Conservation (phyloP, 306 rosid genomes). For the Glycyrrhiza uralensis region DNA sequence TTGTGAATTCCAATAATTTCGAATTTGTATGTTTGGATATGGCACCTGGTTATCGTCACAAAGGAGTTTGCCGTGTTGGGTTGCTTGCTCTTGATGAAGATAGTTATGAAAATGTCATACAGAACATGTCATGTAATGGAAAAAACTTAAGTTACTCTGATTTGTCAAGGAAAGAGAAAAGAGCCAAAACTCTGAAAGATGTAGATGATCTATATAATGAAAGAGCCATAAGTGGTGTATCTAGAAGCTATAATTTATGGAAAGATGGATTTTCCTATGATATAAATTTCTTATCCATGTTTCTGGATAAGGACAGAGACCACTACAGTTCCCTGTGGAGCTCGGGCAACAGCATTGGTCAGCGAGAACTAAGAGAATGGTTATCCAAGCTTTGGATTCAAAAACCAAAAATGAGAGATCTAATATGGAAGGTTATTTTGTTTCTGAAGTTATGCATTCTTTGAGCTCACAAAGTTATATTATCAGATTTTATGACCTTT, state of each 20-base stretch:
- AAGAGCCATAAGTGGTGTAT: constrained; percentile 33
- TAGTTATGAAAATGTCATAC: constrained; percentile 45
- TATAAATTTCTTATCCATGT: constrained; percentile 66
- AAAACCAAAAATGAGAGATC: constrained; percentile 74
- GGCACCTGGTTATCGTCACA: constrained; percentile 97
- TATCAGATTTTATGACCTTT: constrained; percentile 25
- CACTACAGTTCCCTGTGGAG: constrained; percentile 87
- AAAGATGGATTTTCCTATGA: constrained; percentile 81
- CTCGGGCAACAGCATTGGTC: constrained; percentile 90
- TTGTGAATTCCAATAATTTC: constrained; percentile 78
- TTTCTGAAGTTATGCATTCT: constrained; percentile 5
- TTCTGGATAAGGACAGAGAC: constrained; percentile 83
- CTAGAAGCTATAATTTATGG: constrained; percentile 55
- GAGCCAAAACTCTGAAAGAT: constrained; percentile 53
- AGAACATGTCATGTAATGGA: constrained; percentile 30
- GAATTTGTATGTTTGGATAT: constrained; percentile 95
- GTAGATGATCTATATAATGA: constrained; percentile 38
- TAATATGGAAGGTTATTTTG: constrained; percentile 79
- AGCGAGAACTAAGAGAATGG: constrained; percentile 96
- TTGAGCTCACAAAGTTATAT: not conserved
- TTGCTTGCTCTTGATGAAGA: constrained; percentile 80
- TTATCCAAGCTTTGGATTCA: constrained; percentile 77
- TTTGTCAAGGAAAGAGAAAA: constrained; percentile 68
- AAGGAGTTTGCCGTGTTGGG: constrained; percentile 98
- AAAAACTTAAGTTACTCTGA: constrained; percentile 35